Evolutionary conservation across 176 grass and related monocot genomes (phyloP), one percentile per base, ranked within the genome.

Genomic region (Otatea glauca): DNA sequence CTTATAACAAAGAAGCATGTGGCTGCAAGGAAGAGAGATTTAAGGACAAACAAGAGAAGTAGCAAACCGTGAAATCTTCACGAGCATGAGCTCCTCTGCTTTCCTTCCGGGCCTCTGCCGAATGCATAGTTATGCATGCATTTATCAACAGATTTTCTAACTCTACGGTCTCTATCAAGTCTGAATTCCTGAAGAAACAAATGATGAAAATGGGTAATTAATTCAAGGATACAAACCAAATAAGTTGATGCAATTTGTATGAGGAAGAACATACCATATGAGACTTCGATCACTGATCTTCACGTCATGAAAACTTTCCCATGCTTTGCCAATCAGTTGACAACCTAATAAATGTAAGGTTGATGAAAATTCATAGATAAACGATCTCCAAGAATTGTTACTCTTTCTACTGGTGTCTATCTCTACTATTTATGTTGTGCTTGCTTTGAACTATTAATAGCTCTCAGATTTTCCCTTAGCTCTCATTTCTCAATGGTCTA

Each of bases 121-220:
- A 97, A 78, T 97, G 77, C 92, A 97, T 94, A 70, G 94, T 97
- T 72, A 94, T 88, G 72, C 70, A 92, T 82, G 94, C 94, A 87
- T 97, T 97, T 84, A 94, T 97, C 83, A 97, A 83, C 24, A 97
- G 76, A 90, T 97, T 97, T 56, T 94, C 94, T 47, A 97, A 77
- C 75, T 94, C 94, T 24, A 97, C 49, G 48, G 94, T 92, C 83
- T 97, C 94, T 78, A 97, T 90, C 75, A 97, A 84, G 71, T 97
- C 94, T 73, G 94, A 97, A 72, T 97, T 97, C 94, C 92, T 94
- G 77, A 45, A 32, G 2, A 61, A 75, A 60, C 18, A 66, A 88
- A 72, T 16, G 27, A 81, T 24, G 23, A 71, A 17, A 37, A 59
- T 66, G 78, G 68, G 56, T 74, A 66, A 16, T 59, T 68, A 81